phyloP scores from a whole-genome alignment of 2,329 filamentous ascomycete species.

The Nemania serpens region DNA sequence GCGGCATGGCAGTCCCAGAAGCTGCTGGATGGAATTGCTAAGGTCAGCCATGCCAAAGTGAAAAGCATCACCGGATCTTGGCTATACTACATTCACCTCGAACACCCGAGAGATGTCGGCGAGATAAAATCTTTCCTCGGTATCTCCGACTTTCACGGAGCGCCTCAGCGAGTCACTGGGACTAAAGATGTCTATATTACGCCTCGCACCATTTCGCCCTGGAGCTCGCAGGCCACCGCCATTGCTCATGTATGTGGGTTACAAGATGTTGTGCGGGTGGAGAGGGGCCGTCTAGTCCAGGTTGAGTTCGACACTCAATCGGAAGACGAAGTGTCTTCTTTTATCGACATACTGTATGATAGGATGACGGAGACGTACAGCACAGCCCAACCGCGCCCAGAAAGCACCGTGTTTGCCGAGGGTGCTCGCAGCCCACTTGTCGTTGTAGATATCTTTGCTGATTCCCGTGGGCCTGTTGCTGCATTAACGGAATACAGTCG shows the following conservation, averaged over 20 bases:
- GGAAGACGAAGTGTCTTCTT: constrained; percentile 53
- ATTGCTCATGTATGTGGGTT: constrained; percentile 92
- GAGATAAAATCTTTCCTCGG: constrained; percentile 41
- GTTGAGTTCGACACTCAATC: constrained; percentile 62
- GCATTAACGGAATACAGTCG: constrained; percentile 83
- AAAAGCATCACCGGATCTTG: constrained; percentile 57
- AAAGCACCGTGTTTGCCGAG: constrained; percentile 76
- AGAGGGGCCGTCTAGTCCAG: constrained; percentile 81
- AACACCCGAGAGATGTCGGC: constrained; percentile 47
- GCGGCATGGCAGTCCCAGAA: constrained; percentile 51
- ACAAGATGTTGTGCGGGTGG: constrained; percentile 68
- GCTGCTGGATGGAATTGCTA: constrained; percentile 49
- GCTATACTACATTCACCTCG: constrained; percentile 70
- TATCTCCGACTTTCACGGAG: constrained; percentile 37
- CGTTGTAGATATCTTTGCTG: constrained; percentile 74
- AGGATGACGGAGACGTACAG: constrained; percentile 92
- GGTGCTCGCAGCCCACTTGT: constrained; percentile 65
- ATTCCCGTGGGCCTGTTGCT: constrained; percentile 67
- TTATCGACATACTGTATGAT: constrained; percentile 79
- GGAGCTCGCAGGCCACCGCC: constrained; percentile 84
- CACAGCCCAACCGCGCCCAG: constrained; percentile 68
- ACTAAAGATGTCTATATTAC: constrained; percentile 71
- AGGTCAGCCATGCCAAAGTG: constrained; percentile 48
- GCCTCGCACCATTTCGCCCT: constrained; percentile 89
- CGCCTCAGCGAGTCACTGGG: constrained; percentile 39